Evolutionary conservation across 2,329 filamentous ascomycete species (phyloP).

Genomic region (Fusarium neocosmosporiellum): DNA sequence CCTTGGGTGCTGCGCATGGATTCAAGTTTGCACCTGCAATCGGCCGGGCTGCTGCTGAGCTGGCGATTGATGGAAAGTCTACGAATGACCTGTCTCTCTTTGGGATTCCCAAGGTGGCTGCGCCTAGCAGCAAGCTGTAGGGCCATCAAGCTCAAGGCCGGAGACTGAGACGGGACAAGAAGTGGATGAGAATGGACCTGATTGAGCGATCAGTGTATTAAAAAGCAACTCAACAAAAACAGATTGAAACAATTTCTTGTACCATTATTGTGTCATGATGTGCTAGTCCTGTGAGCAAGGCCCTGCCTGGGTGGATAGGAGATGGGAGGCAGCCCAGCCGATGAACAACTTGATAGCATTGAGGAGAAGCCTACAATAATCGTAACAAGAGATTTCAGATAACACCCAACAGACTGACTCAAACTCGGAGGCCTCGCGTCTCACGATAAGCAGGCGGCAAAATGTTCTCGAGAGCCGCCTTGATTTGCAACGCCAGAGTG

Average conservation of each 20-base stretch:
- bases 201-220: neutral
- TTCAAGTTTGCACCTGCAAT: slow-evolving; percentile 44
- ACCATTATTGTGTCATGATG: neutral
- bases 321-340: neutral
- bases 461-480: slow-evolving; percentile 20
- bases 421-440: neutral
- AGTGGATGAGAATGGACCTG: neutral
- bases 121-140: neutral
- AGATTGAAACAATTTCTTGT: neutral
- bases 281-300: neutral
- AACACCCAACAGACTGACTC: neutral
- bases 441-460: slow-evolving; percentile 26
- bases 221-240: neutral
- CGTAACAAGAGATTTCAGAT: neutral
- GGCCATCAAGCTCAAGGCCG: neutral
- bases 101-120: slow-evolving; percentile 3
- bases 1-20: slow-evolving; percentile 34
- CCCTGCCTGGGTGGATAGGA: neutral
- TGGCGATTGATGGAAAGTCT: slow-evolving; percentile 39
- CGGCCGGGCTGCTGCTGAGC: slow-evolving; percentile 39
- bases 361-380: neutral
- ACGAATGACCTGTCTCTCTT: slow-evolving; percentile 33
- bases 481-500: slow-evolving; percentile 32
- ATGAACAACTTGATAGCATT: neutral
- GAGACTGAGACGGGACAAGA: neutral